Base-by-base conservation (phyloP, 2,329 filamentous ascomycete species). In the Colletotrichum euphorbiae region DNA sequence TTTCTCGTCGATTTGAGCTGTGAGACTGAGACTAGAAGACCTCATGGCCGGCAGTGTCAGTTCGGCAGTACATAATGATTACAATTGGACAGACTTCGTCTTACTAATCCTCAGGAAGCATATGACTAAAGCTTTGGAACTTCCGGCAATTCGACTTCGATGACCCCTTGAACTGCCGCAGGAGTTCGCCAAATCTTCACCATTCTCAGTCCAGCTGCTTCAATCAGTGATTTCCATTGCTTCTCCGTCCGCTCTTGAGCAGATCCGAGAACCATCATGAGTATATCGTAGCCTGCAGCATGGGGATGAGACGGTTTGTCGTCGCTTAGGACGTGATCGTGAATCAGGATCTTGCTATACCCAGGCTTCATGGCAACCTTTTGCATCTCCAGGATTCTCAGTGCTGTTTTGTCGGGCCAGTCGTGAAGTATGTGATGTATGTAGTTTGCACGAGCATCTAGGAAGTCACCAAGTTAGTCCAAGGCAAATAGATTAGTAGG, bases 351-450 rank as follows among this genome's bases (percentile, higher is more conserved):
- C n/a, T 74, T 74, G 31, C 80, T 77, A 52, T 66, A 42, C 1
- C 85, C 79, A 1, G 82, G 77, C 69, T 82, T 79, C 71, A 87
- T 70, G 42, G 80, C 78, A 1, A 81, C 79, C 0, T 81, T 72
- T 40, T 86, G 74, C 1, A 77, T 79, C 45, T 76, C 78, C 36
- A 82, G 75, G 50, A 85, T 83, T 56, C 74, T 73, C 17, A 77
- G 67, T 3, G 75, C 75, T 51, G 82, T 76, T 17, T 77, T 75
- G 62, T 87, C 84, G 0, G 84, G 79, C 84, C 84, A 87, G 76
- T 87, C 85, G 73, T 88, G 86, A n/a, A 88, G 77, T 59, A 88
- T 85, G 68, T 82, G 77, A 71, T 85, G 85, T 69, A 88, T 74
- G 61, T 87, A 76, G 74, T 85, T 87, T 52, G 85, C 78, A 62